Percentiles rank a stretch among this genome's conserved stretches.
phyloP scores from a whole-genome alignment of 2,329 filamentous ascomycete species.

The Madurella fahalii region DNA sequence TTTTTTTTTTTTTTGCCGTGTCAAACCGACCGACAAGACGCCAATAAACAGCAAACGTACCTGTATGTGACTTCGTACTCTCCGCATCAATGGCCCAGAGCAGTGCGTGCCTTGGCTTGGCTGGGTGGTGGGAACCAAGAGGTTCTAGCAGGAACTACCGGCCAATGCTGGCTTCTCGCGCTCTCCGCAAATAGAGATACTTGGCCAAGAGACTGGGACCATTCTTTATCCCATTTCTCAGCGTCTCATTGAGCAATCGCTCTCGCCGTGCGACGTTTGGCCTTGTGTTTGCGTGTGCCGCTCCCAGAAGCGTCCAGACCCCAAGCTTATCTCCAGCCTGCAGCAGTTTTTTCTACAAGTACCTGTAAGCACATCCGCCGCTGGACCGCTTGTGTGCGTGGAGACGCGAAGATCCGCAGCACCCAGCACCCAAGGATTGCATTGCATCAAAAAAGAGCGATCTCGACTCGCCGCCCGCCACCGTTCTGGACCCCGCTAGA shows the following conservation, averaged over 20 bases:
- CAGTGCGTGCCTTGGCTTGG: too few species aligned
- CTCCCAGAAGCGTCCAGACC: conserved; percentile 6
- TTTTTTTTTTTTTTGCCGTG: background rate
- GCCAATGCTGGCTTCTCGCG: background rate
- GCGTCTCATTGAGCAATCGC: background rate
- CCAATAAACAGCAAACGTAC: background rate
- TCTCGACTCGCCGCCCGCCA: conserved; percentile 26
- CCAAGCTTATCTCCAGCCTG: conserved; percentile 2
- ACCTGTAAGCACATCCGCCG: conserved; percentile 6
- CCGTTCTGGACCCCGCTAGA: conserved; percentile 17
- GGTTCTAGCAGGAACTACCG: background rate
- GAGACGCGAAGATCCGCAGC: conserved; percentile 13
- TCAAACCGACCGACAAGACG: background rate
- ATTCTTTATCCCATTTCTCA: background rate
- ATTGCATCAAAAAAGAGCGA: conserved; percentile 20
- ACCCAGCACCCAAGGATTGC: conserved; percentile 8
- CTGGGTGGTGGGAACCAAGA: too few species aligned
- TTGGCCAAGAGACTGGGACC: background rate
- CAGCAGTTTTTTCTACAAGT: conserved; percentile 3
- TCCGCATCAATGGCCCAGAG: too few species aligned
- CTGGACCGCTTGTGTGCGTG: conserved; percentile 11
- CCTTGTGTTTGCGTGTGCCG: background rate
- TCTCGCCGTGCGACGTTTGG: background rate
- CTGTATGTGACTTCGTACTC: background rate
- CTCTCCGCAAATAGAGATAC: background rate